Percentiles rank a stretch among this genome's conserved stretches.
These are phyloP conservation scores for Incumbomyces delicatus DNA, from an alignment of 2,329 filamentous ascomycete genomes.

Conservation along the genomic window DNA sequence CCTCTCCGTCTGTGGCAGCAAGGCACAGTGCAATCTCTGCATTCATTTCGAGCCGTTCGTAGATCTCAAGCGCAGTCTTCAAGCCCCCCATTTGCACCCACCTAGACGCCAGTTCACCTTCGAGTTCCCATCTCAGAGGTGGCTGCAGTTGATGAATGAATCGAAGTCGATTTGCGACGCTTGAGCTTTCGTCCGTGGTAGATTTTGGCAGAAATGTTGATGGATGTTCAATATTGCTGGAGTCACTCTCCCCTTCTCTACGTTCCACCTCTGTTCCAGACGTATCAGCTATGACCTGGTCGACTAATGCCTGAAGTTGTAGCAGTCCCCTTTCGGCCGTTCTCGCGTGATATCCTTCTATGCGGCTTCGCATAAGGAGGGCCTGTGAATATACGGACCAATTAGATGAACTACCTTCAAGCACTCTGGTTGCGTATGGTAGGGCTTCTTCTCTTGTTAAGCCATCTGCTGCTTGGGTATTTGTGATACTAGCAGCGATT, in stretches of 20 bases:
- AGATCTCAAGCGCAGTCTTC: conserved; percentile 86
- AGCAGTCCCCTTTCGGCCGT: conserved; percentile 83
- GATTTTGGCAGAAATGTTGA: conserved; percentile 73
- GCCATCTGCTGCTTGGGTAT: conserved; percentile 73
- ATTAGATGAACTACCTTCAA: conserved; percentile 82
- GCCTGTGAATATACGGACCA: conserved; percentile 98
- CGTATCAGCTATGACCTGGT: conserved; percentile 88
- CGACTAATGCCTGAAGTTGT: conserved; percentile 88
- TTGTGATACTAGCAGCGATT: conserved; percentile 76
- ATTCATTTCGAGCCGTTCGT: conserved; percentile 87
- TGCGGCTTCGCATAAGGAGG: conserved; percentile 75
- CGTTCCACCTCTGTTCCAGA: conserved; percentile 26
- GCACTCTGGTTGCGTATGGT: conserved; percentile 79
- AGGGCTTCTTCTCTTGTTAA: conserved; percentile 88
- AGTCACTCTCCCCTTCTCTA: conserved; percentile 24
- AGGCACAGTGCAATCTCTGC: conserved; percentile 88
- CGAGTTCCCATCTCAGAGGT: conserved; percentile 84
- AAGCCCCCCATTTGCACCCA: conserved; percentile 86
- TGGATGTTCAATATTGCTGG: conserved; percentile 35
- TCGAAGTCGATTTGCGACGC: conserved; percentile 62
- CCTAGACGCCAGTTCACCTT: conserved; percentile 83
- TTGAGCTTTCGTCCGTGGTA: conserved; percentile 66
- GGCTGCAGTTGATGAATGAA: conserved; percentile 79
- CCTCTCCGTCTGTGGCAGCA: conserved; percentile 67
- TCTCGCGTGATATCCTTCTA: conserved; percentile 76